phyloP scores from a whole-genome alignment of 805 yeast species.

The Lachancea fermentati region DNA sequence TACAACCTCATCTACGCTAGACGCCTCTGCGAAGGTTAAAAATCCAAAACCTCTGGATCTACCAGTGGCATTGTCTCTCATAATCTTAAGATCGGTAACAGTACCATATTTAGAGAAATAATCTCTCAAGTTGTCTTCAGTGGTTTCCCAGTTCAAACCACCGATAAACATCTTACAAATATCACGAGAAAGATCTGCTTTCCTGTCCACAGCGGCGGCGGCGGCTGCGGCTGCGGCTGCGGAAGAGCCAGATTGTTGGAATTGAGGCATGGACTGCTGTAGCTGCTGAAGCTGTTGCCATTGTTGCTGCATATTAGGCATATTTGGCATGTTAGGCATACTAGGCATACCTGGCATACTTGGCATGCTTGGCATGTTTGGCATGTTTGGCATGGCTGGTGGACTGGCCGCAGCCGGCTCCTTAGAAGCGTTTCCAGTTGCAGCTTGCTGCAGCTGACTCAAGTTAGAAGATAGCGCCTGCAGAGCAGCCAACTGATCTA shows the following conservation, averaged over 20 bases:
- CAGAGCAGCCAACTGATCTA: constrained; percentile 33
- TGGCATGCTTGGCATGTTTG: constrained; percentile 15
- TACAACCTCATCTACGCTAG: constrained; percentile 80
- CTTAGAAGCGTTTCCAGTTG: constrained; percentile 15
- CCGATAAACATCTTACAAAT: constrained; percentile 93
- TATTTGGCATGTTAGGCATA: constrained; percentile 12
- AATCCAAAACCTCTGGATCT: constrained; percentile 95
- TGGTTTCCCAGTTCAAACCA: constrained; percentile 96
- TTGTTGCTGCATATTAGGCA: constrained; percentile 5
- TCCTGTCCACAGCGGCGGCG: constrained; percentile 24
- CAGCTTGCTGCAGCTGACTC: constrained; percentile 25
- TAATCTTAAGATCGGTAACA: constrained; percentile 79
- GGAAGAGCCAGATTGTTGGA: constrained; percentile 19
- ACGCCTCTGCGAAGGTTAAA: constrained; percentile 76
- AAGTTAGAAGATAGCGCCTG: constrained; percentile 33
- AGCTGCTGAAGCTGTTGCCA: constrained; percentile 21
- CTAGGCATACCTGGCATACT: constrained; percentile 16
- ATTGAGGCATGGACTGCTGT: constrained; percentile 32
- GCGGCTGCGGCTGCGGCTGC: constrained; percentile 18
- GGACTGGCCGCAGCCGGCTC: background rate
- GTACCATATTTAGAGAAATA: constrained; percentile 88
- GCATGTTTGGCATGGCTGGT: constrained; percentile 20
- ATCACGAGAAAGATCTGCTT: constrained; percentile 57
- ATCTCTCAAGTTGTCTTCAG: constrained; percentile 75
- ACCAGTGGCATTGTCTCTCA: constrained; percentile 85